Evolutionary conservation across 768 basidiomycete species (phyloP), one percentile per base, ranked within the genome.

Genomic region (Boletus reticuloceps): DNA sequence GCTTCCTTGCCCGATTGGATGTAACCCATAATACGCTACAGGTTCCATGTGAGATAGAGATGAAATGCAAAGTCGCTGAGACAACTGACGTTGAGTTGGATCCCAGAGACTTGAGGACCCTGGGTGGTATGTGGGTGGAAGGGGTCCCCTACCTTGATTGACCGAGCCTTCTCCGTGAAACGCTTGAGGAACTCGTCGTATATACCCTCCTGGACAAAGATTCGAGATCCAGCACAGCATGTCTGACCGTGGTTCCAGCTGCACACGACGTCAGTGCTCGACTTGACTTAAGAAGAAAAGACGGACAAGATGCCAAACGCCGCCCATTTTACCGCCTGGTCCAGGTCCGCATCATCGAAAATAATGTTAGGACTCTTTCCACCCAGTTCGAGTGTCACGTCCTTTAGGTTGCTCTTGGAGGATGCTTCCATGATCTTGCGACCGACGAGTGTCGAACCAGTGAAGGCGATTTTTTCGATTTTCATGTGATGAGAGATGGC

Each of bases 391-490:
- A 84, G 72, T 22, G 82, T 79, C 42, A 82, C 79, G 54, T 82
- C 82, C 75, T 96, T 97, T 63, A 97, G 68, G 66, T 96, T 97
- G 31, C 82, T 83, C 69, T 84, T 83, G 2, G 90, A 83, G 4
- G 93, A 81, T 4, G 89, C 87, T 62, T 90, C 83, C 78, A 93
- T 77, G 65, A 96, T 79, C 61, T 84, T 85, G 12, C 91, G 81
- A 10, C 94, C 94, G 22, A 86, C 83, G 39, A 85, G 74, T 2
- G 90, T 91, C 55, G 86, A 88, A 4, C 92, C 93, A 0, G 94
- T 96, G 75, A 96, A 95, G 0, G 91, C 87, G 31, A 94, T 73
- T 70, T 90, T 91, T 47, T 82, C 77, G 58, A 91, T 85, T 12
- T 71, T 70, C 61, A 76, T 77, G 72, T 91, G 88, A 44, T 78